Conservation (phyloP, 345 rosid species). For the Orychophragmus violaceus region DNA sequence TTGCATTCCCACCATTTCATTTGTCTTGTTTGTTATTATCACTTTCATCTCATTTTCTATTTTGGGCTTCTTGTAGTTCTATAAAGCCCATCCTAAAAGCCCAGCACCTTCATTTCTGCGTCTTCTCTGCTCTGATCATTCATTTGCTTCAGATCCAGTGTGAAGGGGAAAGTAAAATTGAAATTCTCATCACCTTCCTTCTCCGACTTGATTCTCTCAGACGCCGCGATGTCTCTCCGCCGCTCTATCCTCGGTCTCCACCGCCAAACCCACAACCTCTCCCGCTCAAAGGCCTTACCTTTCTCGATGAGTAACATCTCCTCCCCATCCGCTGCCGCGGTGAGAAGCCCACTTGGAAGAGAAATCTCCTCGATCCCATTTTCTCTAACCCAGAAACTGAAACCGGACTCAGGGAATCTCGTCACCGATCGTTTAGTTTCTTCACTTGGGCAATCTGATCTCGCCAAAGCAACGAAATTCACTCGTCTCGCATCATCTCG, state of each 20-base stretch:
- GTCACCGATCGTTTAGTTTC: neutral
- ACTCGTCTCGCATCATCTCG: constrained; percentile 4
- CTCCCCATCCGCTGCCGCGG: neutral
- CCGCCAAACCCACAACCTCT: constrained; percentile 15
- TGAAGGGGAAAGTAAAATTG: neutral
- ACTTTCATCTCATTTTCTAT: neutral
- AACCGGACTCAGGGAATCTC: neutral
- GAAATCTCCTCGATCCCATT: constrained; percentile 23
- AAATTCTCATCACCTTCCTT: no score
- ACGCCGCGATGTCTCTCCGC: constrained; percentile 25
- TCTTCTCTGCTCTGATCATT: neutral
- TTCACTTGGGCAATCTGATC: neutral
- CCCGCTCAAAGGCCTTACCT: constrained; percentile 5
- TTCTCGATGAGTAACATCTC: constrained; percentile 14
- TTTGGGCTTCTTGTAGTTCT: neutral
- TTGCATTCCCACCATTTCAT: no score
- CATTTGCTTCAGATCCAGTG: constrained; percentile 7
- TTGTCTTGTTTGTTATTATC: no score
- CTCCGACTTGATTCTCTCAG: neutral
- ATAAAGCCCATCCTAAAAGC: neutral
- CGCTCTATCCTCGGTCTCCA: constrained; percentile 24
- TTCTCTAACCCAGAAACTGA: constrained; percentile 17
- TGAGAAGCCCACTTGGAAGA: constrained; percentile 9
- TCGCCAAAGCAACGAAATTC: neutral
- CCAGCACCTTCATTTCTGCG: neutral